Evolutionary conservation across 495 filamentous ascomycete species (phyloP), one percentile per base, ranked within the genome.

Genomic region (Penicillium dipodomyicola): DNA sequence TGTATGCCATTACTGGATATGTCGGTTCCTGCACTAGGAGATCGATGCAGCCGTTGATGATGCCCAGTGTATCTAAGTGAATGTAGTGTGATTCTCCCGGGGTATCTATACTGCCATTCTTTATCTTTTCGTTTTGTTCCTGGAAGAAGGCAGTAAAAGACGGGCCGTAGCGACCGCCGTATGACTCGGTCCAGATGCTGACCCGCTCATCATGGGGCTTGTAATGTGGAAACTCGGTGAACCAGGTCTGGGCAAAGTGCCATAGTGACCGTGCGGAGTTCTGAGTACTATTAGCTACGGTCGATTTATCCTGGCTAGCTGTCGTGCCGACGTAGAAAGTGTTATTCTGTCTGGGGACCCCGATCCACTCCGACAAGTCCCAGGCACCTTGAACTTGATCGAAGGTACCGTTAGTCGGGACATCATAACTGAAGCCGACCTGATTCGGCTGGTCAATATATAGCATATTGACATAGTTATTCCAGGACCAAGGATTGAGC

Each of bases 31-130:
- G 88, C 9, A 85, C 78, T n/a, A 84, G 64, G 47, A 84, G 79
- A 68, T 95, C 90, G 47, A 93, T 77, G 58, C 90, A 92, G 37
- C 87, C 89, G 65, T 93, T 92, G 47, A 90, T 74, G 39, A 82
- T 77, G 0, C 76, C 70, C 11, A 82, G 56, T 0, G 79, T 81
- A 49, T 81, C 77, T 10, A 82, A 64, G 44, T 80, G 71, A 30
- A 82, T 80, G 27, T 67, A 67, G 51, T 72, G 70, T 2, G 68
- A 63, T 15, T 69, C 69, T 0, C 60, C 64, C 0, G 62, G 50
- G 12, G 59, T 49, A n/a, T 59, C 52, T 39, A 75, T 45, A 2
- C 60, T 68, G 9, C 70, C 67, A 37, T 75, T 80, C 58, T 61
- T 74, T 59, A 75, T 83, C 70, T 58, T 73, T 56, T 72, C 72